Percentiles rank a stretch among this genome's conserved stretches.
These are phyloP conservation scores for Lenzites betulinus DNA, from an alignment of 768 basidiomycete genomes.

Conservation along the genomic window DNA sequence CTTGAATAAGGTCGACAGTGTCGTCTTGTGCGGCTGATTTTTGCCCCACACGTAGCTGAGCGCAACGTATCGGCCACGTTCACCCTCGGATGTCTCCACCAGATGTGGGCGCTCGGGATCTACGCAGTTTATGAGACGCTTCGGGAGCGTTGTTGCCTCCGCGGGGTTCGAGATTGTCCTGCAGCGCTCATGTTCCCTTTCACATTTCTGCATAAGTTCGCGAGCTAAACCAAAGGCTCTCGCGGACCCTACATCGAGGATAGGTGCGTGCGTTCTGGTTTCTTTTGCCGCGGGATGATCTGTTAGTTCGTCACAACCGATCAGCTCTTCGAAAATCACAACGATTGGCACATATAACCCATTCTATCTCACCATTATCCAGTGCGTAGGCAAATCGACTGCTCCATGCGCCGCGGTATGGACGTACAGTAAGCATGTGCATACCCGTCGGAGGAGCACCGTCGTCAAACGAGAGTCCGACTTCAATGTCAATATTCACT, in stretches of 20 bases:
- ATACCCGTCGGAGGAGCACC: no score
- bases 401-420: no score
- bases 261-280: background rate
- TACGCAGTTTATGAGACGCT: constrained; percentile 10
- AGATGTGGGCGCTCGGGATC: constrained; percentile 3
- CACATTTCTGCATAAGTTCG: constrained; percentile 1
- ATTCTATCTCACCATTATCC: no score
- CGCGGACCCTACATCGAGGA: background rate
- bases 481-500: no score
- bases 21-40: background rate
- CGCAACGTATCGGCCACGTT: constrained; percentile 1
- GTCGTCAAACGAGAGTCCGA: no score
- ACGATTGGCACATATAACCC: no score
- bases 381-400: no score
- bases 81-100: background rate
- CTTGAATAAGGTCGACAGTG: background rate
- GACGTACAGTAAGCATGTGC: no score
- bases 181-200: constrained; percentile 3
- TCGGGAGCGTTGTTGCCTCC: background rate
- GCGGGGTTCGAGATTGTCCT: background rate
- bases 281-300: constrained; percentile 6
- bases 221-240: background rate
- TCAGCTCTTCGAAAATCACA: no score
- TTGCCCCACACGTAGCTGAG: constrained; percentile 17
- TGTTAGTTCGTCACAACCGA: background rate